phyloP scores from a whole-genome alignment of 805 yeast genomes.

The Nakazawaea laoshanensis region DNA sequence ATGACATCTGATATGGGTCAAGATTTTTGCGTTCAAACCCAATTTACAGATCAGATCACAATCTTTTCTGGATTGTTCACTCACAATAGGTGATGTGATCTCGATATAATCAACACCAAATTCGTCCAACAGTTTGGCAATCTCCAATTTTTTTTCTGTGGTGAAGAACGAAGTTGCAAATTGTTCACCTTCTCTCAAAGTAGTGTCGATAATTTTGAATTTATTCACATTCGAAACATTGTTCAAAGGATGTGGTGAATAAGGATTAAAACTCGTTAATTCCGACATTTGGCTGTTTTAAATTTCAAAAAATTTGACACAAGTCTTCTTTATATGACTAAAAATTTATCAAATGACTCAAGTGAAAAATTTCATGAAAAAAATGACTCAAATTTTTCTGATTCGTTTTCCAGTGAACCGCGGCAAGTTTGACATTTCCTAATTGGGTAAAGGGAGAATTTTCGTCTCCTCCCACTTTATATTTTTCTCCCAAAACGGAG shows the following conservation, averaged over 20 bases:
- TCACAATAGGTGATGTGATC: slow-evolving; percentile 51
- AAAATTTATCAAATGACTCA: too few species aligned
- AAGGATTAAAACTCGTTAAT: too few species aligned
- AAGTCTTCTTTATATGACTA: too few species aligned
- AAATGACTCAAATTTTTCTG: too few species aligned
- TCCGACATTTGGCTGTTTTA: too few species aligned
- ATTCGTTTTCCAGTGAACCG: too few species aligned
- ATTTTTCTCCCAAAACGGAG: too few species aligned
- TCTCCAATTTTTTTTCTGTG: slow-evolving; percentile 46
- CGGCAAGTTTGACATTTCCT: too few species aligned
- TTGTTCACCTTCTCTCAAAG: slow-evolving; percentile 58
- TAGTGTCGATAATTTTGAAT: slow-evolving; percentile 48
- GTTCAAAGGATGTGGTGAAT: slow-evolving; percentile 53
- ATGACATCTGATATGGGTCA: slow-evolving; percentile 54
- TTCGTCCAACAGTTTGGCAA: slow-evolving; percentile 53
- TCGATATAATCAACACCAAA: slow-evolving; percentile 57
- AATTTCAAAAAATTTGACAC: too few species aligned
- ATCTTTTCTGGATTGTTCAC: slow-evolving; percentile 48
- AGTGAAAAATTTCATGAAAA: too few species aligned
- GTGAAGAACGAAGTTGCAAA: slow-evolving; percentile 56
- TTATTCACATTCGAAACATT: slow-evolving; percentile 44
- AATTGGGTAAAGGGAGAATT: too few species aligned
- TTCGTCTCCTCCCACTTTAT: too few species aligned
- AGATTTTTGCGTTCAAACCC: slow-evolving; percentile 48
- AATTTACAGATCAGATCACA: slow-evolving; percentile 53